Conservation (phyloP, 805 yeast species). For the Helenozyma rhizophorensis region DNA sequence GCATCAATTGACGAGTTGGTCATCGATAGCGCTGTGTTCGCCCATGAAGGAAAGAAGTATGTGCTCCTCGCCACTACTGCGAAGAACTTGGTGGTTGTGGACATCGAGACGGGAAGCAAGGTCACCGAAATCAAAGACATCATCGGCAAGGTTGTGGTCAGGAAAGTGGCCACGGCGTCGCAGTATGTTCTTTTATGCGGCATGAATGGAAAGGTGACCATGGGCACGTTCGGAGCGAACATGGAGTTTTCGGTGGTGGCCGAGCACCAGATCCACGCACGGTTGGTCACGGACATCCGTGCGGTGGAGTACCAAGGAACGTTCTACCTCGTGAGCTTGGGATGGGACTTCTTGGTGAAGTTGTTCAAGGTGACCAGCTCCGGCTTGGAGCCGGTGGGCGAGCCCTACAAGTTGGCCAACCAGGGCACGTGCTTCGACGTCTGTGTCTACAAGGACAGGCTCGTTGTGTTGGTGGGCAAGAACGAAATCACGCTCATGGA, state of each 20-base stretch:
- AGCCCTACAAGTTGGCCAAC: slow-evolving; percentile 36
- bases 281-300: slow-evolving; percentile 37
- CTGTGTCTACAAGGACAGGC: slow-evolving; percentile 19
- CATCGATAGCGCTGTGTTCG: slow-evolving; percentile 11
- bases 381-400: slow-evolving; percentile 8
- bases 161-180: slow-evolving; percentile 27
- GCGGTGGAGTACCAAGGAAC: slow-evolving; percentile 10
- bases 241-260: slow-evolving; percentile 1
- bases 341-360: slow-evolving; percentile 52
- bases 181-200: slow-evolving; percentile 40
- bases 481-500: slow-evolving; percentile 56
- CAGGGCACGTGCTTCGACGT: slow-evolving; percentile 51
- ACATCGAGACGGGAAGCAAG: slow-evolving; percentile 10
- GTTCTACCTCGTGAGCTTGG: slow-evolving; percentile 48
- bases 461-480: slow-evolving; percentile 52
- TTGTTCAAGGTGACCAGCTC: slow-evolving; percentile 25
- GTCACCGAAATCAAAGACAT: slow-evolving; percentile 13
- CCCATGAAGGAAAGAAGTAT: neutral
- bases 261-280: slow-evolving; percentile 29
- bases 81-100: slow-evolving; percentile 15
- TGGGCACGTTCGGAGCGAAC: slow-evolving; percentile 10
- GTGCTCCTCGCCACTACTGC: slow-evolving; percentile 19
- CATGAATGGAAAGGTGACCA: slow-evolving; percentile 46
- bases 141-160: slow-evolving; percentile 26
- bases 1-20: slow-evolving; percentile 21